A percentile compares a stretch with the other conserved stretches of the same genome.
phyloP scores from a whole-genome alignment of 2,329 filamentous ascomycete genomes.

The Aureobasidium sp. region DNA sequence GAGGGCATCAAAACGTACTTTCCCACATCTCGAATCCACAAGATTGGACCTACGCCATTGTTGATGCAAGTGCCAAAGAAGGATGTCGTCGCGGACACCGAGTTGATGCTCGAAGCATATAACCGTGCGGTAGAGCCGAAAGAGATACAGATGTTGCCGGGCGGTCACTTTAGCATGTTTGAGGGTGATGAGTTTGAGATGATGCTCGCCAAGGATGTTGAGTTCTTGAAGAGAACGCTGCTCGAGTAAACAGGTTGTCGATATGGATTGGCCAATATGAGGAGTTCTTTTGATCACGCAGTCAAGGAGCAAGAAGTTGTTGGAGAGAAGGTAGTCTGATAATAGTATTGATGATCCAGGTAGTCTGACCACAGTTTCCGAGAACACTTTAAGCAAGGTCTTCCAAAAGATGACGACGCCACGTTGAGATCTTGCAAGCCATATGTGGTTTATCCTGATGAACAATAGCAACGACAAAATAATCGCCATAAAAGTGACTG shows the following conservation, averaged over 20 bases:
- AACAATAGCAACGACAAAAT: too few relatives aligned
- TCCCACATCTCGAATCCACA: constrained; percentile 28
- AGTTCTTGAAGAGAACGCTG: constrained; percentile 25
- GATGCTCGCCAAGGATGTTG: constrained; percentile 28
- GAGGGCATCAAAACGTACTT: constrained; percentile 25
- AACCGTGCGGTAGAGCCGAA: constrained; percentile 35
- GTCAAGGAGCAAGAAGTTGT: too few relatives aligned
- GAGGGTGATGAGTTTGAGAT: constrained; percentile 24
- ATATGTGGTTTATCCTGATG: too few relatives aligned
- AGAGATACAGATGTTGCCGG: constrained; percentile 30
- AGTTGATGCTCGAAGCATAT: constrained; percentile 32
- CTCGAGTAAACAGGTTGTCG: not conserved
- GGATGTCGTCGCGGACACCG: constrained; percentile 30
- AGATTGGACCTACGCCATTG: constrained; percentile 35
- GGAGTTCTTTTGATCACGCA: too few relatives aligned
- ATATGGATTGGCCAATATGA: not conserved
- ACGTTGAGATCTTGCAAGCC: too few relatives aligned
- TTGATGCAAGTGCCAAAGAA: constrained; percentile 31
- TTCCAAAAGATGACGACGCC: too few relatives aligned
- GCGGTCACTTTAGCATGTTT: constrained; percentile 38
- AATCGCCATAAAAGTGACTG: too few relatives aligned
- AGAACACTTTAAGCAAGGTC: too few relatives aligned
- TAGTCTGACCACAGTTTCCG: too few relatives aligned
- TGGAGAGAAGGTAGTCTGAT: too few relatives aligned
- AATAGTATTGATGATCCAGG: too few relatives aligned